A percentile compares a stretch with the other conserved stretches of the same genome.
These are phyloP conservation scores for Candida orba DNA, from an alignment of 805 yeast genomes.

Conservation along the genomic window DNA sequence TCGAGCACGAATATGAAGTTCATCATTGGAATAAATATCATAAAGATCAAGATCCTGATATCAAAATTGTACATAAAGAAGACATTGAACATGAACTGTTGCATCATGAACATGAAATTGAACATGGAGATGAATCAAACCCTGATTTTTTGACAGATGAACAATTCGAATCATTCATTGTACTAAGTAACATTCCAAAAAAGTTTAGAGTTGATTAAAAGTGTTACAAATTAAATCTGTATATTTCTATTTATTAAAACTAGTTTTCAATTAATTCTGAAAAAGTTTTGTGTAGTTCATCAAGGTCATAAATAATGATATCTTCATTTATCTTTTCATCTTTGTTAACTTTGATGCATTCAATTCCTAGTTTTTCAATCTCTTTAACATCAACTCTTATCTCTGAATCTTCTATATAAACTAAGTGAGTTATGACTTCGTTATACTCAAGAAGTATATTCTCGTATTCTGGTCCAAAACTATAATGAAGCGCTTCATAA, in stretches of 20 bases:
- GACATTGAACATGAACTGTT: constrained; percentile 56
- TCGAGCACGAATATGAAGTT: constrained; percentile 87
- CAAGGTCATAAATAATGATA: constrained; percentile 31
- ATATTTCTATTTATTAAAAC: not conserved
- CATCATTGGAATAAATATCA: constrained; percentile 90
- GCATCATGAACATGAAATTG: constrained; percentile 54
- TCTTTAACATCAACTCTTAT: constrained; percentile 40
- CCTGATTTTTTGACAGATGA: constrained; percentile 28
- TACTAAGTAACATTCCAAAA: constrained; percentile 30
- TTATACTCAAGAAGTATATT: constrained; percentile 25
- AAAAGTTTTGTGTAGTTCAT: constrained; percentile 29
- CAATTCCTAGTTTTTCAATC: constrained; percentile 37
- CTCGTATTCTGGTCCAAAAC: constrained; percentile 21
- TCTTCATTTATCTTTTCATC: constrained; percentile 19
- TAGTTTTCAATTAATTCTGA: not conserved
- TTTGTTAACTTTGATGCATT: constrained; percentile 35
- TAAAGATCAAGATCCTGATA: constrained; percentile 74
- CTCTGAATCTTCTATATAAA: constrained; percentile 45
- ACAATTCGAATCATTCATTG: constrained; percentile 33
- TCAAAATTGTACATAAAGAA: constrained; percentile 72
- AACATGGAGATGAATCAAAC: constrained; percentile 68
- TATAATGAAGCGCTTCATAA: constrained; percentile 48
- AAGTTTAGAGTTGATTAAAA: constrained; percentile 24
- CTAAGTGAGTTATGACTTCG: constrained; percentile 54
- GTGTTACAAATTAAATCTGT: not conserved